Evolutionary conservation across 345 rosid genomes (phyloP), one percentile per base, ranked within the genome.

Genomic region (Salix caprea): DNA sequence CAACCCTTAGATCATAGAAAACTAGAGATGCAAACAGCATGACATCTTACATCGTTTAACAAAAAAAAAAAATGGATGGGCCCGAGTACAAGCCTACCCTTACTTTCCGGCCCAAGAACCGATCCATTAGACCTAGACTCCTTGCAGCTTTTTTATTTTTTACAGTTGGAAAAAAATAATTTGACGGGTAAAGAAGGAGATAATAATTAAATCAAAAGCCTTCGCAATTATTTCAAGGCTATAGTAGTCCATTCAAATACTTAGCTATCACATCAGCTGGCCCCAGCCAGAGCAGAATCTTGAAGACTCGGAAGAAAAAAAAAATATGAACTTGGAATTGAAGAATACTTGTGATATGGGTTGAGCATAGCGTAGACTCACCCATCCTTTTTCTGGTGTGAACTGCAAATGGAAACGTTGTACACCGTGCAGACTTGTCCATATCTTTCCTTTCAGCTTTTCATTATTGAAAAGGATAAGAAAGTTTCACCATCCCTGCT

Each of bases 391-490:
- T 21, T 46, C 36, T 11, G n/a, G 21, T 70, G 56, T 70, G 60
- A 44, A 28, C 61, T 70, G 36, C 72, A 69, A 48, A 39, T n/a
- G 52, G 19, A 58, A 28, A 56, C 64, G 10, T 58, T 58, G 64
- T 13, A 65, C 36, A 50, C 7, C n/a, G 52, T 4, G 15, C 8
- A 13, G n/a, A 4, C 26, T 24, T 18, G 24, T 36, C 62, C 44
- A 23, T 67, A 67, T 67, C 23, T 14, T 37, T 48, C 21, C n/a
- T 36, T 67, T 24, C 21, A 18, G 28, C 46, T 40, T 37, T 72
- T 56, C 8, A 67, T 72, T 21, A 32, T 72, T 77, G 73, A 78
- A 65, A 77, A 71, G 23, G 67, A 13, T 54, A 28, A 26, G 30
- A 2, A 64, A 61, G 69, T 2, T 67, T 11, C 34, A 6, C 61